Evolutionary conservation across 495 filamentous ascomycete species (phyloP), one percentile per base, ranked within the genome.

Genomic region (Sphaerosporella brunnea): DNA sequence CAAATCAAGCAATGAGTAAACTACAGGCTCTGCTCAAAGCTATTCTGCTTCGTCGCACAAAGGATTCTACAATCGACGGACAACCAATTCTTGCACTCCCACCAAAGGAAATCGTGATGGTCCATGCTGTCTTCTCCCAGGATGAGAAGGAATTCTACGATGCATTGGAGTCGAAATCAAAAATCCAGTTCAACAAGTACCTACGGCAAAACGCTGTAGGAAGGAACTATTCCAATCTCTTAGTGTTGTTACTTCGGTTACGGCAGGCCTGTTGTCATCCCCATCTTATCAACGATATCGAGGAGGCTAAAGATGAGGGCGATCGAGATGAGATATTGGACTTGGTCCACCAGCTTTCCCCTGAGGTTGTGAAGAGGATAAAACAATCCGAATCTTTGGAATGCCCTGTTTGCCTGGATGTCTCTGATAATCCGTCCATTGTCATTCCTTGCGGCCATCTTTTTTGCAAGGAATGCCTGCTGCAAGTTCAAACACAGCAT

Each of bases 201-300:
- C 66, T 94, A 23, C 72, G 73, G 43, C 69, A 71, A 2, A 78
- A 79, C 2, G 80, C 78, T 1, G 69, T 87, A 1, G 80, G 79
- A 11, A 77, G 72, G 49, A 78, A 90, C 51, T 95, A 94, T 59
- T 80, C 77, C 4, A 82, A 81, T 53, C 78, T 95, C 36, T 69
- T 95, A 15, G 79, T 92, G 23, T 70, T 94, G 19, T 72, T 97
- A 37, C 69, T 97, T 10, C 82, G 88, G 11, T 73, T 97, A 7
- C 73, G 84, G n/a, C 90, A 97, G 63, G 82, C 82, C 24, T 90
- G 83, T 57, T 93, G 85, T 53, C 90, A 97, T 63, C 86, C 87
- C 1, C 82, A 92, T 60, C 67, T 97, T n/a, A 86, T 92, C 44
- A 70, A 68, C 9, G 85, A 88, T 48, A 77, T 81, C 51, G 77